Evolutionary conservation across 345 rosid genomes (phyloP).

Genomic region (Psidium guajava): DNA sequence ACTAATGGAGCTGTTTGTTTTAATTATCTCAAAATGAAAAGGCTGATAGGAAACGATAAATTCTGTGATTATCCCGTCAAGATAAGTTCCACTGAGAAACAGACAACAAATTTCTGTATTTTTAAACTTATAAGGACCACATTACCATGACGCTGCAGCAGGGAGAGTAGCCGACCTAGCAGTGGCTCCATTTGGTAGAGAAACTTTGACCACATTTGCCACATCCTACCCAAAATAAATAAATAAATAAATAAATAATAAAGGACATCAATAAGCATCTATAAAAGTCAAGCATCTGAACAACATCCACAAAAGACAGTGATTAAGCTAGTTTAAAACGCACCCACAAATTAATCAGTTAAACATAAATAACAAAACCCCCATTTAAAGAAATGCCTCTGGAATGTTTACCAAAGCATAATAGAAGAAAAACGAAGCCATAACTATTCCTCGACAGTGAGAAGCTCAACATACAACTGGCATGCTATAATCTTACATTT

Average conservation of each 20-base stretch:
- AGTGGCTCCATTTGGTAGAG: conserved; percentile 57
- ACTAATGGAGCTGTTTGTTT: neutral
- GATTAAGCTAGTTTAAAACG: neutral
- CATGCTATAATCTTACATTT: conserved; percentile 40
- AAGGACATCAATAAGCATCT: neutral
- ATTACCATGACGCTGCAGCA: conserved; percentile 84
- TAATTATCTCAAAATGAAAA: neutral
- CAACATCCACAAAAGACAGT: neutral
- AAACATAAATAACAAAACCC: neutral
- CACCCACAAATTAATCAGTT: neutral
- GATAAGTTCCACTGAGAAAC: conserved; percentile 12
- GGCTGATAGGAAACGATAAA: conserved; percentile 51
- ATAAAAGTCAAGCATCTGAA: neutral
- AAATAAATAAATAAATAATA: too few relatives aligned
- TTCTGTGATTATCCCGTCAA: conserved; percentile 16
- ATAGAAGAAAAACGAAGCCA: neutral
- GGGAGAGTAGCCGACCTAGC: conserved; percentile 58
- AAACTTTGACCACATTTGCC: conserved; percentile 20
- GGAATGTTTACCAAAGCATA: neutral
- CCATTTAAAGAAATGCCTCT: neutral
- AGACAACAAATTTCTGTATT: neutral
- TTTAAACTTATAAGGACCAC: neutral
- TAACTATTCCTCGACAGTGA: neutral
- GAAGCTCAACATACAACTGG: neutral
- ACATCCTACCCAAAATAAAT: conserved; percentile 23